Evolutionary conservation across 164 flowering plant genomes (phyloP).

Genomic region (Houttuynia cordata): DNA sequence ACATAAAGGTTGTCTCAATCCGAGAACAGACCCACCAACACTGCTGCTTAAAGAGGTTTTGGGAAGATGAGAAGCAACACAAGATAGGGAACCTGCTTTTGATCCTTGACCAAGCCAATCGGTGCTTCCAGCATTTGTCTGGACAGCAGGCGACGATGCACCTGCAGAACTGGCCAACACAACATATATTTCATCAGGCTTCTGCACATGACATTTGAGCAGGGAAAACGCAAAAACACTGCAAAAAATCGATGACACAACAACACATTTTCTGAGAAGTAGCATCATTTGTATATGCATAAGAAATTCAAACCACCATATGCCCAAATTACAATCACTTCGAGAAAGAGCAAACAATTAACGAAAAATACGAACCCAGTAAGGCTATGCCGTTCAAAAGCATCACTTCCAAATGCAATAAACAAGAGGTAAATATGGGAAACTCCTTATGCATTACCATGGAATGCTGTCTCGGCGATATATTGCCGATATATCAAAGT

Average conservation of each 20-base stretch:
- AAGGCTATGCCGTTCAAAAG: no score
- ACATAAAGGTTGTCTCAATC: slow-evolving; percentile 68
- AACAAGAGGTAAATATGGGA: no score
- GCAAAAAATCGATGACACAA: no score
- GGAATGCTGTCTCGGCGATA: no score
- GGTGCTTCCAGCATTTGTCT: slow-evolving; percentile 51
- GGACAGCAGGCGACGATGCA: slow-evolving; percentile 88
- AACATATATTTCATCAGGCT: neutral
- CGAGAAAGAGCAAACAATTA: no score
- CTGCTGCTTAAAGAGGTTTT: slow-evolving; percentile 64
- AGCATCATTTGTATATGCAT: neutral
- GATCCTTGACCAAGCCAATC: slow-evolving; percentile 67
- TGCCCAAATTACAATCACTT: no score
- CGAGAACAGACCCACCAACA: slow-evolving; percentile 73
- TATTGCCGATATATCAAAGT: no score
- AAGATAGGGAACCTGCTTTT: slow-evolving; percentile 63
- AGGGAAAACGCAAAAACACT: neutral
- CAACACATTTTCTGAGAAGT: no score
- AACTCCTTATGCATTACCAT: no score
- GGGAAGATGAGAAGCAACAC: slow-evolving; percentile 54
- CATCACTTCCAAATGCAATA: no score
- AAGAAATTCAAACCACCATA: no score
- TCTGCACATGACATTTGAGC: neutral
- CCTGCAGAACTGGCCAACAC: slow-evolving; percentile 75
- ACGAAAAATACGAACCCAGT: no score